Base-by-base conservation (phyloP, 257 asterid species). In the Ilex aquifolium region DNA sequence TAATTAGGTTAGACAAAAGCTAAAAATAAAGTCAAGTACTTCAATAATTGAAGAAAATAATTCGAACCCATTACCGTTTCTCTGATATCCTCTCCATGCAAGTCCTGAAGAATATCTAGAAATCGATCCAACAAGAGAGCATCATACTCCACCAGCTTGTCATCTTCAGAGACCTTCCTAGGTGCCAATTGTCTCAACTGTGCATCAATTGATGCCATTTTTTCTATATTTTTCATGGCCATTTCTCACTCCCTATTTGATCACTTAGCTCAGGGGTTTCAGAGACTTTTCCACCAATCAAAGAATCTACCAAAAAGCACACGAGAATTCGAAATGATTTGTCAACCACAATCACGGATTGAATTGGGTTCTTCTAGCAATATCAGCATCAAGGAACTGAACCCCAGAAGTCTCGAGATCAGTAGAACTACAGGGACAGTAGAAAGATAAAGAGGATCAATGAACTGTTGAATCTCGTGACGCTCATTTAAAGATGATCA, bases 121-220 rank as follows among this genome's bases (percentile, higher is more conserved):
- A 92, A 92, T 12, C 96, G 88, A 71, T 92, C 99, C 72, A 92
- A 75, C 30, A 92, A 83, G 72, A 92, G 73, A 53, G 99, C 99
- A 62, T 89, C 99, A 68, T 92, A 92, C 77, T 92, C 99, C 60
- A 92, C 95, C 54, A 92, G 81, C 77, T 92, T 90, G 70, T 92
- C 99, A 76, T 92, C 99, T 72, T 92, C 99, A 1, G 99, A 92
- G 6, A 89, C 96, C 71, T 92, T 92, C 31, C 78, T 86, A 42
- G 99, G 99, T 3, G 90, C 99, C 72, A 92, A 66, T 10, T 85
- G 78, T 89, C 99, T 82, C 69, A 92, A 57, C 60, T 89, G 99
- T 6, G 97, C 97, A 80, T 92, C 99, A 73, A 92, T 92, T 8
- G 99, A 92, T 62, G 95, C 89, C 99, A 92, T 82, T 50, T 83